phyloP scores from a whole-genome alignment of 2,329 filamentous ascomycete species.

The Trichoderma sp. region DNA sequence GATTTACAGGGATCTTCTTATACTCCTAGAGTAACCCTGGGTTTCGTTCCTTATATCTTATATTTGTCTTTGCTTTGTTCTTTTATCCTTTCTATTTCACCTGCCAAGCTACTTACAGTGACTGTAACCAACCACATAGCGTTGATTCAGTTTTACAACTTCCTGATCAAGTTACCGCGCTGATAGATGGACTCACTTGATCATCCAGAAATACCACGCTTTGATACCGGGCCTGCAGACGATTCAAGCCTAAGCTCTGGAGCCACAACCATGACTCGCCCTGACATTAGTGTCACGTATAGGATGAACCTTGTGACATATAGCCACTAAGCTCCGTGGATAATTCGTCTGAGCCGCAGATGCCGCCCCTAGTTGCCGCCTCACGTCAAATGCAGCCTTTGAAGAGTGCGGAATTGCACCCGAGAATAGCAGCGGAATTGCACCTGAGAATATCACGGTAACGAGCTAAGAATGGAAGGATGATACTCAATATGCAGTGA shows the following conservation, averaged over 20 bases:
- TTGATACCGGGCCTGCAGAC: neutral
- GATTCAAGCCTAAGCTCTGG: neutral
- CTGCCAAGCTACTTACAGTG: neutral
- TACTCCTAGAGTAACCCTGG: no score
- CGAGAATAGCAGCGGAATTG: neutral
- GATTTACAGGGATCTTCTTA: no score
- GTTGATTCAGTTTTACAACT: neutral
- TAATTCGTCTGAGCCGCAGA: neutral
- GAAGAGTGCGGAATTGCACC: neutral
- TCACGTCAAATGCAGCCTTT: neutral
- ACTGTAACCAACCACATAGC: neutral
- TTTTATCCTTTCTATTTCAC: neutral
- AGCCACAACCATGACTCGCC: neutral
- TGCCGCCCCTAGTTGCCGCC: neutral
- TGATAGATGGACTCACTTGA: neutral
- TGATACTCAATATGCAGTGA: neutral
- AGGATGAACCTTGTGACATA: neutral
- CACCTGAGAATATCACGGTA: neutral
- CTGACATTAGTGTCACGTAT: neutral
- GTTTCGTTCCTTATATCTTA: no score
- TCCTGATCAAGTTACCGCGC: neutral
- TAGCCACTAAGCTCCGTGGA: no score
- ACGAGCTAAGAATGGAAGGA: neutral
- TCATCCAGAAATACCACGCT: neutral
- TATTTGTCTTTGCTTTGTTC: neutral